Evolutionary conservation across 2,329 filamentous ascomycete genomes (phyloP), one percentile per base, ranked within the genome.

Genomic region (Dactylellina sp.): DNA sequence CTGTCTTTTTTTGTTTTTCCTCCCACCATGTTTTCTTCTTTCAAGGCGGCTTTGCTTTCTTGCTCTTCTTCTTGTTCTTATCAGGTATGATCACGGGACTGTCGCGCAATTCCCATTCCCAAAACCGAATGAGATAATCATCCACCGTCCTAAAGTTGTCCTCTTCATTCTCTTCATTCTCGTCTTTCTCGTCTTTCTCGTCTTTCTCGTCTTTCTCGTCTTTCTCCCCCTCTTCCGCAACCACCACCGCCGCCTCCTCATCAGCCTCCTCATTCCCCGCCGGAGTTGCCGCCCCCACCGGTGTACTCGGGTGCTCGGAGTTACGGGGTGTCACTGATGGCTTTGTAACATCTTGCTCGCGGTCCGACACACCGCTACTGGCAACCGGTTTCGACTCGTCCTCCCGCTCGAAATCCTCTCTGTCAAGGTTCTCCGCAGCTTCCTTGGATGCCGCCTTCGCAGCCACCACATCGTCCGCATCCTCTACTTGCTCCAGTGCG

Each of bases 381-480:
- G 25, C 24, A 32, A 16, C 57, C 3, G 49, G 4, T 42, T 59
- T 57, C 11, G 52, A 37, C 14, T 35, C 70, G 28, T 78, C 78
- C 22, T 75, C 72, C 68, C 71, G 60, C 4, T 86, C 88, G 83
- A 84, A 88, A 0, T 87, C 87, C 74, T 88, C 89, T 28, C 82
- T 79, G 76, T 90, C 88, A 0, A 83, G 78, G 50, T 84, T 82
- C 39, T 92, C 88, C 50, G 89, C 86, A 12, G 95, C 89, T 80
- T 99, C 95, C 79, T 91, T 95, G 80, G 96, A 91, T 0, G 95
- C 95, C 7, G 91, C 87, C 57, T 91, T 90, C 1, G 95, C 95
- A 0, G 95, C 95, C 24, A 89, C 89, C 12, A 94, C 91, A 79
- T 99, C 95, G 80, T 99, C 95, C 52, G 87, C 88, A 78, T 99